Conservation (phyloP, 306 rosid genomes). For the Amphicarpaea edgeworthii region DNA sequence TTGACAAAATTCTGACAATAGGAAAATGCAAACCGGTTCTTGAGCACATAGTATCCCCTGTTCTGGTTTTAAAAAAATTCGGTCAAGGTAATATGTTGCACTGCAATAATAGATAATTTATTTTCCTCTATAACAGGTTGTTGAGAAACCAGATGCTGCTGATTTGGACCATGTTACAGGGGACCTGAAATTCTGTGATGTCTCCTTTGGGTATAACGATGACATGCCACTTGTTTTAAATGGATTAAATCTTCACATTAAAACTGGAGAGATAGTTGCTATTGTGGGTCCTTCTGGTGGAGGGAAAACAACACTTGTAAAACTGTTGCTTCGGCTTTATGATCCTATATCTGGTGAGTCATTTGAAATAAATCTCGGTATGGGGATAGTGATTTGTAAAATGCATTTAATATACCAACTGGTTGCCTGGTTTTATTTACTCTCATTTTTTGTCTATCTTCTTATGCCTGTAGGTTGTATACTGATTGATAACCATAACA, state of each 20-base stretch:
- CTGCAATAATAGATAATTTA: constrained; percentile 33
- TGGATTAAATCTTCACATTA: constrained; percentile 72
- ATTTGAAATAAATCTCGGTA: constrained; percentile 28
- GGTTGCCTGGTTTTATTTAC: constrained; percentile 28
- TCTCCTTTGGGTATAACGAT: constrained; percentile 74
- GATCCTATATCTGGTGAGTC: constrained; percentile 79
- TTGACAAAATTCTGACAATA: background rate
- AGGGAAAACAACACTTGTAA: constrained; percentile 88
- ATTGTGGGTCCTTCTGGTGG: constrained; percentile 96
- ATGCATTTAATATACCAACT: background rate
- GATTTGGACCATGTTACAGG: constrained; percentile 66
- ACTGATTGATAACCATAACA: constrained; percentile 69
- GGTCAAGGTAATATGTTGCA: constrained; percentile 27
- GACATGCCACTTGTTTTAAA: constrained; percentile 66
- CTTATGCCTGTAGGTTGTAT: constrained; percentile 63
- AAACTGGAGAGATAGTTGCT: constrained; percentile 90
- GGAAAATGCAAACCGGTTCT: background rate
- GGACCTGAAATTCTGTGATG: constrained; percentile 73
- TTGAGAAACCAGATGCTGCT: constrained; percentile 70
- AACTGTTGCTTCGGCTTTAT: constrained; percentile 87
- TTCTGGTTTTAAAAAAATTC: constrained; percentile 20
- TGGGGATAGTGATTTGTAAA: constrained; percentile 10
- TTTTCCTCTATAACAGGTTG: constrained; percentile 61
- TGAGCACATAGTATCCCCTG: constrained; percentile 15
- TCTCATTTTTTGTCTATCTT: constrained; percentile 34